Base-by-base conservation (phyloP, 2,329 filamentous ascomycete species). In the Fonsecaea nubica region DNA sequence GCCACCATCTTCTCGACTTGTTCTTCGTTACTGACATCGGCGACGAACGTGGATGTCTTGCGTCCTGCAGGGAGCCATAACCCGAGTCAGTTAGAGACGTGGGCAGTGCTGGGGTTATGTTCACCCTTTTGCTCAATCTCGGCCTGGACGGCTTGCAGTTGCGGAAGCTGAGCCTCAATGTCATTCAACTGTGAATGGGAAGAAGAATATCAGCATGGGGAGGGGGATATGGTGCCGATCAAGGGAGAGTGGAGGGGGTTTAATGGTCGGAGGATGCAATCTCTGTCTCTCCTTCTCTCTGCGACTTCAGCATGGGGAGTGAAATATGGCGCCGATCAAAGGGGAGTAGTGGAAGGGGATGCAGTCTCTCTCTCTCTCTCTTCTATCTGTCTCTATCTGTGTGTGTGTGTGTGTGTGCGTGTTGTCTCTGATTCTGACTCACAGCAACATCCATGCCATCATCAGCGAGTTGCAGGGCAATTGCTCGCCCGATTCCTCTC, bases 401-500 rank as follows among this genome's bases (percentile, higher is more conserved):
- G 25, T 25, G 25, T 25, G 21, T 25, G 21, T 25, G 21, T 25
- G 21, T 25, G 2, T 2, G 21, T 2, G 21, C 21, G 21, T 25
- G 25, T 25, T 25, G 2, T 25, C 25, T 25, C 25, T 25, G 25
- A 25, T 3, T 25, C 21, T 8, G 15, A 36, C 62, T 64, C 35
- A 58, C 62, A 30, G 25, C 62, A 32, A 64, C n/a, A 18, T 59
- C 55, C 55, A 64, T 58, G 10, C 62, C 62, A 54, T 64, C 62
- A 10, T 75, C 75, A 12, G 81, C 83, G 9, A 85, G 73, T 61
- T 83, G 80, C 48, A 80, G 74, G 30, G 81, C 83, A 40, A 85
- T 78, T 56, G 77, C 79, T 38, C 76, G 77, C 30, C 84, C 83
- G 7, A 86, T 84, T 5, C 82, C 82, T 67, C 83, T 75, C 18